A percentile compares a stretch with the other conserved stretches of the same genome.
Conservation (phyloP, 2,329 filamentous ascomycete species). For the Scytalidium sp. region DNA sequence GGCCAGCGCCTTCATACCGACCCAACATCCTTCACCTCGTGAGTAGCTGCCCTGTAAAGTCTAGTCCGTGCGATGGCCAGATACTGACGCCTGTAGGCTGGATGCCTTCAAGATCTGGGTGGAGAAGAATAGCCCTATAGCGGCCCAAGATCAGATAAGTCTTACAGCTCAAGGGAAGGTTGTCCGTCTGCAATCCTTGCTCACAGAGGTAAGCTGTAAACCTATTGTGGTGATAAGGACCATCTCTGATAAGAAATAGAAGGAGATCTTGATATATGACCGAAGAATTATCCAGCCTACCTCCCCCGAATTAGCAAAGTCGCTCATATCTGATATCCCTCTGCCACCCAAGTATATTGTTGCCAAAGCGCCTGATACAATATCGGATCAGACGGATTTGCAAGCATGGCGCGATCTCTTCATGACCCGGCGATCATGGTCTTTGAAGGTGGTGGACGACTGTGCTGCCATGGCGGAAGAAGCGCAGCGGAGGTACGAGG, state of each 20-base stretch:
- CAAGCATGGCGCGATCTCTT: slow-evolving; percentile 88
- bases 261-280: slow-evolving; percentile 91
- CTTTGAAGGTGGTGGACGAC: slow-evolving; percentile 64
- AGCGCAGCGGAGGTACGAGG: slow-evolving; percentile 63
- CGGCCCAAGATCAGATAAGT: slow-evolving; percentile 76
- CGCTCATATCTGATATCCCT: slow-evolving; percentile 45
- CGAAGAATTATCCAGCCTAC: slow-evolving; percentile 66
- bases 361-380: slow-evolving; percentile 74
- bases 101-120: slow-evolving; percentile 86
- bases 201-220: slow-evolving; percentile 64
- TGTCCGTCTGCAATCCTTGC: slow-evolving; percentile 61
- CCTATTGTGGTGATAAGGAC: background rate
- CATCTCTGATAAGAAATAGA: slow-evolving; percentile 44
- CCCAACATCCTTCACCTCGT: slow-evolving; percentile 72
- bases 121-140: slow-evolving; percentile 69
- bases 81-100: slow-evolving; percentile 49
- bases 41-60: slow-evolving; percentile 31
- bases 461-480: slow-evolving; percentile 63
- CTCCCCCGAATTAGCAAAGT: slow-evolving; percentile 40
- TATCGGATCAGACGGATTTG: slow-evolving; percentile 75
- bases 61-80: slow-evolving; percentile 1
- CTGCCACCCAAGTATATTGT: slow-evolving; percentile 53
- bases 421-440: slow-evolving; percentile 78
- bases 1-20: slow-evolving; percentile 83
- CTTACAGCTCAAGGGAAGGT: slow-evolving; percentile 71